Conservation (phyloP, 495 filamentous ascomycete genomes). For the Cetradonia linearis region DNA sequence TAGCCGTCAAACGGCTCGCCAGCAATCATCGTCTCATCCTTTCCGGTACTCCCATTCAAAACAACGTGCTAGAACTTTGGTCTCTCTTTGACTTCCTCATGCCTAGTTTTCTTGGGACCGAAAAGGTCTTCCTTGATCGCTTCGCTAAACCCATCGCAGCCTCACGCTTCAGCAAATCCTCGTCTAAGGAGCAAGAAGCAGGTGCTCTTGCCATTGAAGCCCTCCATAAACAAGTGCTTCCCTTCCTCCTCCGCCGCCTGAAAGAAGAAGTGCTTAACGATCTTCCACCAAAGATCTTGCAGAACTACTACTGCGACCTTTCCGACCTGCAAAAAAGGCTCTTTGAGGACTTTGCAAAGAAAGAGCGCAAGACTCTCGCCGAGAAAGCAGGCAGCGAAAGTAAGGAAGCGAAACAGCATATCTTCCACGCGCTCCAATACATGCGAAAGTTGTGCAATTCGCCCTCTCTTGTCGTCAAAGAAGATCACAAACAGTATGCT, state of each 20-base stretch:
- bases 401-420: conserved; percentile 91
- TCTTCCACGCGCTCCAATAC: conserved; percentile 97
- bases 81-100: conserved; percentile 98
- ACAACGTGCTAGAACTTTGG: conserved; percentile 97
- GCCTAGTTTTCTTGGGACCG: conserved; percentile 96
- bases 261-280: conserved; percentile 98
- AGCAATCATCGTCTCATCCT: conserved; percentile 94
- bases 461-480: conserved; percentile 87
- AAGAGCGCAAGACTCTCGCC: conserved; percentile 71
- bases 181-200: conserved; percentile 96
- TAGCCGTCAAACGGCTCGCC: conserved; percentile 75
- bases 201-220: conserved; percentile 94
- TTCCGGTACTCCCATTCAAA: conserved; percentile 95
- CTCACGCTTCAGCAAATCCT: conserved; percentile 88
- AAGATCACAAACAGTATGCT: conserved; percentile 81
- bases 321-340: conserved; percentile 89
- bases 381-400: conserved; percentile 68
- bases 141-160: conserved; percentile 97
- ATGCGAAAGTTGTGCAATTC: conserved; percentile 99
- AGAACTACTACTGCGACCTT: conserved; percentile 99
- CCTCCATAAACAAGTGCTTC: conserved; percentile 92
- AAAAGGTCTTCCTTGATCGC: conserved; percentile 94
- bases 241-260: conserved; percentile 89
- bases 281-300: conserved; percentile 93
- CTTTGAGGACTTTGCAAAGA: conserved; percentile 92